Evolutionary conservation across 768 basidiomycete genomes (phyloP), one percentile per base, ranked within the genome.

Genomic region (Nevesoporus exiguus): DNA sequence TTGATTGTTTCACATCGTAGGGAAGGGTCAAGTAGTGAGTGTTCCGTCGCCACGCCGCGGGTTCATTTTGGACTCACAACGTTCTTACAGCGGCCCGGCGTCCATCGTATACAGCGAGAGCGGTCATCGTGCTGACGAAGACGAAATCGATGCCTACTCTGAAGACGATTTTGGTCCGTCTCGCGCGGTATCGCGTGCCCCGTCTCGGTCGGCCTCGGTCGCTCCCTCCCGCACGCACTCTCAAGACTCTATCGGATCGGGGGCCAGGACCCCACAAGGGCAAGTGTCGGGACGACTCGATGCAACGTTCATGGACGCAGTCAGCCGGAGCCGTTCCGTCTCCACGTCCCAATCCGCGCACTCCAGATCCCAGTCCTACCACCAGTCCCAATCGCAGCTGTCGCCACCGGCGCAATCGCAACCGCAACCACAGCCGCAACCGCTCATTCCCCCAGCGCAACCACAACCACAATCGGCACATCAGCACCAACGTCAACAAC

Each of bases 31-130:
- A 80, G 73, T 89, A 90, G 88, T 90, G 69, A 72, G 85, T 54
- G n/a, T 31, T 27, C 21, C 27, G 27, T 7, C 19, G 15, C 44
- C 30, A 47, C 10, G 10, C 40, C 15, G 29, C 40, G 27, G 39
- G 2, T 8, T 45, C 29, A 11, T 17, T 40, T 27, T 21, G 4
- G 6, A 43, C 40, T 54, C 44, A 58, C 39, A 19, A 56, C 41
- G n/a, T n/a, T 39, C 4, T 51, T 22, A 27, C 55, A 90, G 88
- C 55, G 88, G 88, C 17, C 88, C 88, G 3, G 88, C 88, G 0
- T 82, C 84, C 7, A 91, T 91, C 51, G 80, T 91, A 11, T 90
- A 88, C 71, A 90, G 88, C 64, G 88, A 91, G 70, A 79, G 86
- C 49, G 88, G 88, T 0, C 82, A 83, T 57, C 80, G 87, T 51